Evolutionary conservation across 805 yeast species (phyloP), one percentile per base, ranked within the genome.

Genomic region (Kluyveromyces wickerhamii): DNA sequence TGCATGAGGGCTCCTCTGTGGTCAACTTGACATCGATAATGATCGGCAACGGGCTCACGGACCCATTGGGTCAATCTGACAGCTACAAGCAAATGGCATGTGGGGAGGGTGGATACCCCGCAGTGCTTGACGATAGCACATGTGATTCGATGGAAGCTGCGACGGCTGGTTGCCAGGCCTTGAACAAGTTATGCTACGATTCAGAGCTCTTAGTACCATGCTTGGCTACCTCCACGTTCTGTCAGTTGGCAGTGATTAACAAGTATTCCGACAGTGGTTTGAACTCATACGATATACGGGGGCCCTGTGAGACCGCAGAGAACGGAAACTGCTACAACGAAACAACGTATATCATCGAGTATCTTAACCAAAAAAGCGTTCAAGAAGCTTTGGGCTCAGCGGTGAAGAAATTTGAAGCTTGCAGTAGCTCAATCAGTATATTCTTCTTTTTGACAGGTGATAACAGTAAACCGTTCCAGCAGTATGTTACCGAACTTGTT

Each of bases 31-130:
- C 78, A 12, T 80, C 94, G 3, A 77, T 85, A 15, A 52, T 86
- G 52, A 86, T 86, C 51, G 96, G 96, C 43, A 86, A 86, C 55
- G 95, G 96, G 35, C 72, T 86, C 48, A 83, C 94, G 28, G 92
- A 83, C 56, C 83, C 92, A 5, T 65, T 77, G 40, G 67, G 70
- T 29, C 94, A 84, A 65, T 79, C 79, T 54, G 69, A 69, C 38
- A 74, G 74, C 59, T 85, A 81, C 54, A 74, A 78, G 57, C 88
- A 87, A 45, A 85, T 86, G 95, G 89, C 89, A 4, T 86, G 95
- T 60, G 87, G 94, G 34, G 57, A 69, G 43, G 89, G 94, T 43
- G 95, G 94, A 6, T 76, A 73, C 48, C 77, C 79, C 15, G 65
- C 86, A 16, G 83, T 83, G 3, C 65, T 83, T 44, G 65, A 69